Evolutionary conservation across 2,329 filamentous ascomycete species (phyloP).

Genomic region (Apiospora marii): DNA sequence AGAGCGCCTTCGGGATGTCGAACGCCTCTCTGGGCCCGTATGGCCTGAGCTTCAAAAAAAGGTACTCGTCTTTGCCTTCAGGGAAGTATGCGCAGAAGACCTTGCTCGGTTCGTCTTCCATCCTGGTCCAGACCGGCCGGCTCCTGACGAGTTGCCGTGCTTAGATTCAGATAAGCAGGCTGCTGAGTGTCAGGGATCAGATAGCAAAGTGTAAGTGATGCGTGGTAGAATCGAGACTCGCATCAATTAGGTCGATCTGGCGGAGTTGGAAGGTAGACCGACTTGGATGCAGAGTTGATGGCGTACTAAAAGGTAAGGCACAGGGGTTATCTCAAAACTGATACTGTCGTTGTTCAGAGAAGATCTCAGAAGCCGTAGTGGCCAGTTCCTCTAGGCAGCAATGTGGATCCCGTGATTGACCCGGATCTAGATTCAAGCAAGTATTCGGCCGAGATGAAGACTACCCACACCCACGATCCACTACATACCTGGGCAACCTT

Average conservation of each 20-base stretch:
- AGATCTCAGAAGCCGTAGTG: not conserved
- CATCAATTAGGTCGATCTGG: too few species aligned
- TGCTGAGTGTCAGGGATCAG: too few species aligned
- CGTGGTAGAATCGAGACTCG: too few species aligned
- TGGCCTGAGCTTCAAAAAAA: too few species aligned
- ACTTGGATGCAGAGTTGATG: too few species aligned
- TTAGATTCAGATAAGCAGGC: not conserved
- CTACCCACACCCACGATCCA: not conserved
- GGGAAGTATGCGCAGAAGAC: not conserved
- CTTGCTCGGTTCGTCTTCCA: not conserved
- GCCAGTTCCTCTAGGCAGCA: not conserved
- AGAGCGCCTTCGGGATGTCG: not conserved
- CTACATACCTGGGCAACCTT: not conserved
- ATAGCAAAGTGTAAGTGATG: not conserved
- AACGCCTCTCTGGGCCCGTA: not conserved
- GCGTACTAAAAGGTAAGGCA: too few species aligned
- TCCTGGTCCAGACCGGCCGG: not conserved
- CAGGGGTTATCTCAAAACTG: too few species aligned
- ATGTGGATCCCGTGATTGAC: not conserved
- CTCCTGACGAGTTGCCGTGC: not conserved
- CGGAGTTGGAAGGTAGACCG: too few species aligned
- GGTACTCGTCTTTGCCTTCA: not conserved
- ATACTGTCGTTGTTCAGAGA: too few species aligned
- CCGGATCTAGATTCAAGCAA: not conserved
- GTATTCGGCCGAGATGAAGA: not conserved